These are phyloP conservation scores for Carex arenaria DNA, from an alignment of 202 grass and related monocot genomes.

Conservation along the genomic window DNA sequence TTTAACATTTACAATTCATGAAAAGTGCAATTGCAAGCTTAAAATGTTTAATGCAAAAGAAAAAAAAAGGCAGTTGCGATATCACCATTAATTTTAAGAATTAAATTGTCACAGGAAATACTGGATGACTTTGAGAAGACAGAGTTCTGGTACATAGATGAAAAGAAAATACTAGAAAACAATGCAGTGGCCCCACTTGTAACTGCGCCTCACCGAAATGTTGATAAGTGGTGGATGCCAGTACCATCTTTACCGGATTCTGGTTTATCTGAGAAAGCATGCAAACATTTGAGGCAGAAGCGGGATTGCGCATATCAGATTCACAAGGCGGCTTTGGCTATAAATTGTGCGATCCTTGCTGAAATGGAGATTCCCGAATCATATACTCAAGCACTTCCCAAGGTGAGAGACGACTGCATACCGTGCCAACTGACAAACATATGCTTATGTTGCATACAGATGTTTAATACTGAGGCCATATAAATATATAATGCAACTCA, in stretches of 20 bases:
- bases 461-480: not conserved
- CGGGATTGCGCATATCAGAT: constrained; percentile 85
- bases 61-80: not conserved
- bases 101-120: constrained; percentile 43
- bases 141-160: constrained; percentile 83
- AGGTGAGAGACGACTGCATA: constrained; percentile 30
- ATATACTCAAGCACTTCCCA: constrained; percentile 69
- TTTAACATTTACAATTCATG: not conserved
- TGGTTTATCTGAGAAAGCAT: constrained; percentile 55
- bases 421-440: not conserved
- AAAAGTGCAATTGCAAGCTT: not conserved
- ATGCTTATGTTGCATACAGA: not conserved
- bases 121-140: constrained; percentile 82
- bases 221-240: constrained; percentile 84
- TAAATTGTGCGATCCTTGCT: constrained; percentile 62
- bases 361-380: constrained; percentile 73
- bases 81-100: not conserved
- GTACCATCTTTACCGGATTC: constrained; percentile 63
- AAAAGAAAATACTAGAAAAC: constrained; percentile 34
- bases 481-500: not conserved
- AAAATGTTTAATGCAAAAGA: not conserved
- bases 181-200: constrained; percentile 29
- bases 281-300: constrained; percentile 64
- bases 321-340: constrained; percentile 93
- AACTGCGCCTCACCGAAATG: constrained; percentile 39